Percentiles rank a stretch among this genome's conserved stretches.
These are phyloP conservation scores for Didymella exigua DNA, from an alignment of 2,329 filamentous ascomycete species.

Conservation along the genomic window DNA sequence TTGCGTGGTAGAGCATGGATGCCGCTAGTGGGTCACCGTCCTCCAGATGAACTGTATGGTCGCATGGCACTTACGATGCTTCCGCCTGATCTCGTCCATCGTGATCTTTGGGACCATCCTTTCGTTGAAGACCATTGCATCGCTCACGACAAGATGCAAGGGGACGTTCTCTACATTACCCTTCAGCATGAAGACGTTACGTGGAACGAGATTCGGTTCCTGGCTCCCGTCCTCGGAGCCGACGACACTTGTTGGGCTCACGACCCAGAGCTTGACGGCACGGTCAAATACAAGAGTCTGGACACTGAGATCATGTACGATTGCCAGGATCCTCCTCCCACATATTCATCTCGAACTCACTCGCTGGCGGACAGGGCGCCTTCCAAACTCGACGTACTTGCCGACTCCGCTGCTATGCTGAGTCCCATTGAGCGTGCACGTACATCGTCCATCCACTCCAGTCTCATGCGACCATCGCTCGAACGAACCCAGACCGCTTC, in stretches of 20 bases:
- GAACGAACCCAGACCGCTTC: slow-evolving; percentile 12
- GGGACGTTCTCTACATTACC: slow-evolving; percentile 49
- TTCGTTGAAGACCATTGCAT: slow-evolving; percentile 51
- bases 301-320: slow-evolving; percentile 52
- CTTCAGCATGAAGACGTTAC: slow-evolving; percentile 49
- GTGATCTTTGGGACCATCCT: slow-evolving; percentile 48
- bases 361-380: slow-evolving; percentile 46
- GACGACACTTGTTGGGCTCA: slow-evolving; percentile 49
- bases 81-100: slow-evolving; percentile 40
- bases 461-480: slow-evolving; percentile 14
- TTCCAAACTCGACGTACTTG: slow-evolving; percentile 47
- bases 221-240: slow-evolving; percentile 39
- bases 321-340: slow-evolving; percentile 51
- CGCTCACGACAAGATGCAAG: slow-evolving; percentile 50
- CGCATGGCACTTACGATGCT: slow-evolving; percentile 48
- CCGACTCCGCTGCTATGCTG: slow-evolving; percentile 45
- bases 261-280: slow-evolving; percentile 49
- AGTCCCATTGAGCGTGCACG: slow-evolving; percentile 42
- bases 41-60: slow-evolving; percentile 46
- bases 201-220: slow-evolving; percentile 48
- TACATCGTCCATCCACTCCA: slow-evolving; percentile 19
- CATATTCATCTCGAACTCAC: slow-evolving; percentile 51
- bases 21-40: slow-evolving; percentile 48
- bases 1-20: slow-evolving; percentile 49
- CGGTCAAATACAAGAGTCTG: slow-evolving; percentile 45